Conservation (phyloP, 2,329 filamentous ascomycete species). For the Lasiodiplodia citricola region DNA sequence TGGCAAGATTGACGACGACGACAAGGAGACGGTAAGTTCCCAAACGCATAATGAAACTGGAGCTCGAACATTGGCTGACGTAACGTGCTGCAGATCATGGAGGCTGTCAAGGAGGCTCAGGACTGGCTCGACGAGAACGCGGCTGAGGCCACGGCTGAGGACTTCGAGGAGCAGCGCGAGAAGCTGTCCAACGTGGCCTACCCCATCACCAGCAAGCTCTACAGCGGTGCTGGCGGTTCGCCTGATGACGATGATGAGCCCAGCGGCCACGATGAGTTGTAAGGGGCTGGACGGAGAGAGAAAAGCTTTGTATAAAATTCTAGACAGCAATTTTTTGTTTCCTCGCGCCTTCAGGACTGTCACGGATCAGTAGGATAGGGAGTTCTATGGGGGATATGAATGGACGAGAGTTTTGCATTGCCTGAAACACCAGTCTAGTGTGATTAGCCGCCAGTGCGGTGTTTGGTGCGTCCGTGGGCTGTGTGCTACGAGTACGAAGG, state of each 20-base stretch:
- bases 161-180: constrained; percentile 99
- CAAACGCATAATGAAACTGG: neutral
- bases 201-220: constrained; percentile 98
- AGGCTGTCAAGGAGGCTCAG: constrained; percentile 94
- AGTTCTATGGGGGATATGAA: constrained; percentile 21
- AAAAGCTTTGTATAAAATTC: constrained; percentile 25
- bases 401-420: constrained; percentile 24
- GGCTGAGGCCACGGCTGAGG: constrained; percentile 81
- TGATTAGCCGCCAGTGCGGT: constrained; percentile 4
- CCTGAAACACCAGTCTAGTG: constrained; percentile 3
- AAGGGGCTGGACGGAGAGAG: constrained; percentile 29
- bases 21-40: constrained; percentile 80
- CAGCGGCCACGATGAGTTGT: constrained; percentile 58
- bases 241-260: constrained; percentile 71
- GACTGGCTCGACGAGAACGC: constrained; percentile 98
- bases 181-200: constrained; percentile 96
- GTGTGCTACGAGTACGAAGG: neutral
- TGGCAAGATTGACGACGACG: constrained; percentile 96
- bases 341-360: constrained; percentile 4
- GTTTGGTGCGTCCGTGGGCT: neutral
- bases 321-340: constrained; percentile 22
- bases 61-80: constrained; percentile 41
- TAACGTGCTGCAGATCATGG: constrained; percentile 66
- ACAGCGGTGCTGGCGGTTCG: constrained; percentile 66
- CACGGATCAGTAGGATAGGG: constrained; percentile 22